Evolutionary conservation across 805 yeast species (phyloP), one percentile per base, ranked within the genome.

Genomic region (Metschnikowia orientalis): DNA sequence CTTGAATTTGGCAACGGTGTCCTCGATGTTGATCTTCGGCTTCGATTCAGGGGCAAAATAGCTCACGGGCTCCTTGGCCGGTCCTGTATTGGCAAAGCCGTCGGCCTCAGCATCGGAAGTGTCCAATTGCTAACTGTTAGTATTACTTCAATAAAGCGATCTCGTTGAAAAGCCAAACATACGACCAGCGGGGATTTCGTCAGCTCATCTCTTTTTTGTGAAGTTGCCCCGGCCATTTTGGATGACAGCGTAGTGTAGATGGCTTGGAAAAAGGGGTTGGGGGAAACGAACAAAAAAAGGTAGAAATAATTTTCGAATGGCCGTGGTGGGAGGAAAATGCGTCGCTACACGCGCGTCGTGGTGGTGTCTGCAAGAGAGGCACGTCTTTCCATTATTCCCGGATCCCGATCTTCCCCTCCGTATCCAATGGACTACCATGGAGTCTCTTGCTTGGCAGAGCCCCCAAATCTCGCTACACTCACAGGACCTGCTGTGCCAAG

Each of bases 1-100:
- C 44, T 73, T 73, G 61, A 81, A 82, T 45, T 89, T 62, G 47
- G 77, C 73, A 6, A 79, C 75, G 0, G 87, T 80, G 24, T 72
- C 78, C 31, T 71, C 71, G 2, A 73, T 67, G 48, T 78, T 71
- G 50, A 79, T 73, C 22, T 55, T 55, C 26, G 50, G 60, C 31
- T 60, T 60, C 12, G 54, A 58, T 22, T 62, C 44, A 4, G 52
- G 48, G 7, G 59, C 54, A 38, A 66, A 65, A 43, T 66, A 66
- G 37, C 47, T 31, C 18, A 22, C 23, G 15, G 24, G 24, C 19
- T 35, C 14, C n/a, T 27, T 32, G 18, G 15, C 18, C 11, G 13
- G 11, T 18, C 27, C 28, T 30, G 10, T 23, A 13, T 15, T 24
- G 17, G 3, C 12, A 15, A 23, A 4, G 15, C 9, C 23, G 27